Evolutionary conservation across 2,329 filamentous ascomycete species (phyloP), one percentile per base, ranked within the genome.

Genomic region (Beauveria brongniartii): DNA sequence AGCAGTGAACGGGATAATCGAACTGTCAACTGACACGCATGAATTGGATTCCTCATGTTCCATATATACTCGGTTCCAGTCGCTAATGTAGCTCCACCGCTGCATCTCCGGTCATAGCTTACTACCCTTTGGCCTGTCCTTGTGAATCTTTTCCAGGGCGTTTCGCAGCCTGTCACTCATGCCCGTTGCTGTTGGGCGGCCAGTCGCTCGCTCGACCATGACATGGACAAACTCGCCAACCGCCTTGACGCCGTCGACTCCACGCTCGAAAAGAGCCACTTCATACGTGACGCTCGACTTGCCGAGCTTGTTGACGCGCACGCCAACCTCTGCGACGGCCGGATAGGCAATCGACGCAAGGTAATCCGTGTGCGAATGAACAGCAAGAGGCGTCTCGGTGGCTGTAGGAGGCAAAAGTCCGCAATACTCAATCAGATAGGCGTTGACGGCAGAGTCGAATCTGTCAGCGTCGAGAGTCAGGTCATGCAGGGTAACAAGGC

Each of bases 221-320:
- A 96, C 91, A 71, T 96, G 92, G 16, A 91, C 82, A 70, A 94
- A 92, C 67, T 89, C 88, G 1, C 92, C 92, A 1, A 96, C 91
- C 12, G 91, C 91, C 70, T 89, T 91, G 10, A 94, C 90, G 22
- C 82, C 77, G 1, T 90, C 85, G 2, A 86, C 77, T 0, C 88
- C 90, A 63, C 83, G 80, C 70, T 91, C 87, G 69, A 97, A 97
- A 1, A 97, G 80, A 0, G 86, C 94, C 62, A 96, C 84, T 71
- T 97, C 93, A 70, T 96, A 97, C 14, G 86, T 90, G 9, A 96
- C 92, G 69, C 91, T 96, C 28, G 90, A 91, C 66, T 85, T 89
- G 4, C 92, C 92, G 8, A 97, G 80, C 73, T 88, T 92, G 66
- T 88, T 89, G 41, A 96, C 91, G 14, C 92, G 82, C 48, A 97